Evolutionary conservation across 805 yeast species (phyloP).

Genomic region (Kazachstania taianensis): DNA sequence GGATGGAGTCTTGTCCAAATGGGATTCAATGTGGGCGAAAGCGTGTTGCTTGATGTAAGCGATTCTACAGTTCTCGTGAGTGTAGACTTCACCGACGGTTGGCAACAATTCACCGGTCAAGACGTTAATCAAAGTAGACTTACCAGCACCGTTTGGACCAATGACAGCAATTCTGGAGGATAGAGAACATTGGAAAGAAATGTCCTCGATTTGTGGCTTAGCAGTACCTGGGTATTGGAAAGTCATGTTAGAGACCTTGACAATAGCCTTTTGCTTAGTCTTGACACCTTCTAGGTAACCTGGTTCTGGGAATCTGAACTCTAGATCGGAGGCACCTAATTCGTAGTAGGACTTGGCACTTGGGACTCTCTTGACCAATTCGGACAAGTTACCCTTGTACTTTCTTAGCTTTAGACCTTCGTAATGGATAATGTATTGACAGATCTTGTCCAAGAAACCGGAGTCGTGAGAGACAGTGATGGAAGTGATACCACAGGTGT

Average conservation of each 20-base stretch:
- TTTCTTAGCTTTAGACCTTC: slow-evolving; percentile 99
- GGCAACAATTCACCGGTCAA: slow-evolving; percentile 99
- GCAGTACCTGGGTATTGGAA: slow-evolving; percentile 99
- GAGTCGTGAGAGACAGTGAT: slow-evolving; percentile 99
- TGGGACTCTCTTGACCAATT: slow-evolving; percentile 97
- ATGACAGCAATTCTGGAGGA: slow-evolving; percentile 99
- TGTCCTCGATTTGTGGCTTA: slow-evolving; percentile 86
- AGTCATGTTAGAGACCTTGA: slow-evolving; percentile 91
- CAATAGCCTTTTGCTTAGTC: slow-evolving; percentile 99
- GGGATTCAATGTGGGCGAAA: slow-evolving; percentile 97
- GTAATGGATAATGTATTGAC: slow-evolving; percentile 98
- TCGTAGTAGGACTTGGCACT: slow-evolving; percentile 98
- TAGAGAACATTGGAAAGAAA: slow-evolving; percentile 97
- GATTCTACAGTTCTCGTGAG: slow-evolving; percentile 99
- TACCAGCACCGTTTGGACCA: slow-evolving; percentile 99
- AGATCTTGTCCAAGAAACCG: slow-evolving; percentile 96
- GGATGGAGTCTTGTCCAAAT: slow-evolving; percentile 98
- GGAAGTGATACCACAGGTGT: slow-evolving; percentile 97
- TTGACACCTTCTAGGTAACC: slow-evolving; percentile 99
- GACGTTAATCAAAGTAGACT: slow-evolving; percentile 96
- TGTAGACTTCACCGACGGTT: slow-evolving; percentile 97
- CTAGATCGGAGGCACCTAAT: slow-evolving; percentile 95
- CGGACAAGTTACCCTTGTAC: slow-evolving; percentile 99
- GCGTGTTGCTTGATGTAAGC: slow-evolving; percentile 99
- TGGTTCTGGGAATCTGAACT: slow-evolving; percentile 98